phyloP scores from a whole-genome alignment of 208 protist genomes.

The Leishmania tarentolae region DNA sequence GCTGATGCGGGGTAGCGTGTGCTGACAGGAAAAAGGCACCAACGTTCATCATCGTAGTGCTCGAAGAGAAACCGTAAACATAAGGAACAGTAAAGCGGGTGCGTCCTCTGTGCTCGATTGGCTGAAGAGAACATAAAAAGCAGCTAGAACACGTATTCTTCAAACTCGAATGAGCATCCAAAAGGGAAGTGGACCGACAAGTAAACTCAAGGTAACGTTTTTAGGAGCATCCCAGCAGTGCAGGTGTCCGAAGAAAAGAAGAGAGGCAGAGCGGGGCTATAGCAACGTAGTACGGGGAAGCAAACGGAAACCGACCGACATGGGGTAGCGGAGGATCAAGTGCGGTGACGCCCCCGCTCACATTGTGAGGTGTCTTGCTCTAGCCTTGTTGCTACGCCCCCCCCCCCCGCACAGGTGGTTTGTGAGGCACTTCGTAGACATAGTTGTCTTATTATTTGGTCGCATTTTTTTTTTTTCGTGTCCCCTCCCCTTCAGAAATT shows the following conservation, averaged over 20 bases:
- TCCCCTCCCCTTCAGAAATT: neutral
- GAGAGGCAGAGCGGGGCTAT: neutral
- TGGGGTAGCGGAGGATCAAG: neutral
- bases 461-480: neutral
- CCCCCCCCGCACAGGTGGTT: no score
- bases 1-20: neutral
- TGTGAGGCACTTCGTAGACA: no score
- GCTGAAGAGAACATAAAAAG: neutral
- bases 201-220: neutral
- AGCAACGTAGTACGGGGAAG: neutral
- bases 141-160: neutral
- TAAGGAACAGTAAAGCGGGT: neutral
- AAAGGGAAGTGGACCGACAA: slow-evolving; percentile 21
- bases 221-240: neutral
- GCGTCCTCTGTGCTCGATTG: neutral
- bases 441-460: neutral
- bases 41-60: neutral
- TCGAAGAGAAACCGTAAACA: neutral
- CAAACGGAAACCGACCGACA: neutral
- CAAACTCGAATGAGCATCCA: neutral
- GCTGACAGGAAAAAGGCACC: neutral
- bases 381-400: no score
- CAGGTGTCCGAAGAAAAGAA: neutral
- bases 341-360: neutral
- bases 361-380: neutral